Base-by-base conservation (phyloP, 164 flowering plant species). In the Umbilicus rupestris region DNA sequence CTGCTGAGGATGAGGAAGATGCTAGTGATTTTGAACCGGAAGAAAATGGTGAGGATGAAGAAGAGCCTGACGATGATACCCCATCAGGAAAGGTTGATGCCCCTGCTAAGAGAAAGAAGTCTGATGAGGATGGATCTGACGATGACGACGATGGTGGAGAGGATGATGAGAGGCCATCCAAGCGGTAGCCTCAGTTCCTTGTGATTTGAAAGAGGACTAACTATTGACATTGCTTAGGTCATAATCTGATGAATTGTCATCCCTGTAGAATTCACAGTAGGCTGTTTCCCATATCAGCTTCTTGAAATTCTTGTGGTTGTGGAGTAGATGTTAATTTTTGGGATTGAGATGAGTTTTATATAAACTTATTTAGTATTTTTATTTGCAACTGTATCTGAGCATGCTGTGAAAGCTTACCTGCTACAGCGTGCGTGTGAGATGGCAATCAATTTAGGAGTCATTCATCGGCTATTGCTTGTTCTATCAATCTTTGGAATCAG, bases 1-100 rank as follows among this genome's bases (percentile, higher is more conserved):
- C 71, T 47, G 79, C 90, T 41, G 92, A 87, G 73, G 93, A 87
- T 12, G 96, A 86, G 72, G 91, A 86, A 73, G 90, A 86, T 78
- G 88, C 91, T 31, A 82, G 88, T 71, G 96, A 90, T 72, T 90
- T 87, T 72, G 91, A 89, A 63, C 93, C 93, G 6, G 79, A 83
- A 41, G 92, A 85, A 73, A 84, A 87, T 72, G 88, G 89, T 4
- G 90, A 80, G 67, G 96, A 78, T 0, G 94, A 87, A 26, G 92
- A 83, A 26, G 92, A 83, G 16, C 39, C 64, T 19, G 80, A 81
- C 2, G 84, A 79, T 1, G 87, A 65, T 33, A 80, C 60, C 14
- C 64, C n/a, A 35, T 76, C 66, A 66, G 83, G 79, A 64, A 83
- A 84, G 70, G 75, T 74, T 42, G 85, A 81, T 72, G 84, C 73